phyloP scores from a whole-genome alignment of 2,329 filamentous ascomycete genomes.

The Aspergillus texensis region DNA sequence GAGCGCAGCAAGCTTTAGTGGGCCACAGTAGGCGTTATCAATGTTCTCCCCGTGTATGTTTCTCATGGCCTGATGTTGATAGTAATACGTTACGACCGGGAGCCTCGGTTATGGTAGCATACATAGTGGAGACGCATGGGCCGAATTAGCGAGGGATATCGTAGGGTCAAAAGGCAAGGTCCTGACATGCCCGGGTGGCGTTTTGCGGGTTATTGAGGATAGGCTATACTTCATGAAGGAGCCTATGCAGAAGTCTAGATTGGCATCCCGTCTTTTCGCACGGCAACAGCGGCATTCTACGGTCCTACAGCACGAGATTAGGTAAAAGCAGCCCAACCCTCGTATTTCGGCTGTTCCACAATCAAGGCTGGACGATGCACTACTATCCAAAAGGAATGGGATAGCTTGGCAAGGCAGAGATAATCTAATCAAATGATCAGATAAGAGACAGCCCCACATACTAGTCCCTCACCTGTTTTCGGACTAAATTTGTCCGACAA shows the following conservation, averaged over 20 bases:
- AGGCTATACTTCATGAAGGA: background rate
- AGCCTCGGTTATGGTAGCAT: background rate
- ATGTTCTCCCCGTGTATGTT: background rate
- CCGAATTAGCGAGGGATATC: background rate
- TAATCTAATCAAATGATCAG: constrained; percentile 3
- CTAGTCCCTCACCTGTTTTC: background rate
- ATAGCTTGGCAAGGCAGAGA: background rate
- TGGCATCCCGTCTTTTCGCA: background rate
- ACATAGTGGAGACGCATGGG: background rate
- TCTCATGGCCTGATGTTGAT: background rate
- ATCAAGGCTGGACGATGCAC: background rate
- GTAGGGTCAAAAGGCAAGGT: background rate
- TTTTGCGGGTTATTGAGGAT: background rate
- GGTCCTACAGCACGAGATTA: background rate
- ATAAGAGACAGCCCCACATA: background rate
- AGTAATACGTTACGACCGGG: background rate
- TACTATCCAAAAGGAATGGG: background rate
- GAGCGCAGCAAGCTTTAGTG: no score
- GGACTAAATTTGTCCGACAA: background rate
- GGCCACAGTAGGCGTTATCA: background rate
- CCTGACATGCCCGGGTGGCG: background rate
- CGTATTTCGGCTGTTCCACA: background rate
- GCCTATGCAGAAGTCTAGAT: background rate
- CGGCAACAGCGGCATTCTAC: background rate
- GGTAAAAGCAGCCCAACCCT: background rate